Conservation (phyloP, 2,329 filamentous ascomycete species). For the Corynespora cassiicola region DNA sequence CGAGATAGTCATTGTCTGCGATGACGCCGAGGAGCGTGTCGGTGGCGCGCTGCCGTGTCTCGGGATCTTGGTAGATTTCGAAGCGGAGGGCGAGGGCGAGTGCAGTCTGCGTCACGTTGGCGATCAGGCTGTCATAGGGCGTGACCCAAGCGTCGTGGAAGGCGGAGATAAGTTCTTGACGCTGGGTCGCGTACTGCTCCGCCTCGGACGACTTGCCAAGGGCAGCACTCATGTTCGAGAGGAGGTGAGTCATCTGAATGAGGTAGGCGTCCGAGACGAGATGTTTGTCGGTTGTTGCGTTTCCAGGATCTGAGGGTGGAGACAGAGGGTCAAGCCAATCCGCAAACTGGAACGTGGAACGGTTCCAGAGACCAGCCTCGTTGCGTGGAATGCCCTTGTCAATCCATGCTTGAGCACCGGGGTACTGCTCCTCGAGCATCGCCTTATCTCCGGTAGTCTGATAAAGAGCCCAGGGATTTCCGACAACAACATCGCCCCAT, state of each 20-base stretch:
- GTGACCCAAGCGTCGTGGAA: constrained; percentile 33
- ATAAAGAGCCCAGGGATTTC: constrained; percentile 46
- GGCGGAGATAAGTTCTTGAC: constrained; percentile 18
- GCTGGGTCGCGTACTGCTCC: constrained; percentile 24
- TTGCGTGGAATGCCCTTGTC: constrained; percentile 42
- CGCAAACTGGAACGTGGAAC: constrained; percentile 42
- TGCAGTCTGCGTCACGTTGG: constrained; percentile 23
- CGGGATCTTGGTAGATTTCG: constrained; percentile 10
- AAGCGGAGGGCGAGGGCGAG: constrained; percentile 26
- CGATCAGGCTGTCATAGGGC: constrained; percentile 17
- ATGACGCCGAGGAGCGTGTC: constrained; percentile 18
- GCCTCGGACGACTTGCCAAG: constrained; percentile 27
- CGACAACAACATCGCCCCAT: constrained; percentile 49
- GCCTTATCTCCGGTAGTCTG: constrained; percentile 39
- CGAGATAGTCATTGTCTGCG: constrained; percentile 18
- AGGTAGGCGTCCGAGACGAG: constrained; percentile 50
- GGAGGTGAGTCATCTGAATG: constrained; percentile 38
- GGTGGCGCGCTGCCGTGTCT: constrained; percentile 8
- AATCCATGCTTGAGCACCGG: constrained; percentile 45
- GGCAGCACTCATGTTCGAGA: constrained; percentile 33
- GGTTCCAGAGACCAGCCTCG: constrained; percentile 43
- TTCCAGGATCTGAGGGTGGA: constrained; percentile 41
- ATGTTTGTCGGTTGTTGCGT: constrained; percentile 37
- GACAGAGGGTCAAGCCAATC: constrained; percentile 53
- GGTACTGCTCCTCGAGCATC: constrained; percentile 45